phyloP scores from a whole-genome alignment of 331 rosid genomes.

The Pyrus hybrid region DNA sequence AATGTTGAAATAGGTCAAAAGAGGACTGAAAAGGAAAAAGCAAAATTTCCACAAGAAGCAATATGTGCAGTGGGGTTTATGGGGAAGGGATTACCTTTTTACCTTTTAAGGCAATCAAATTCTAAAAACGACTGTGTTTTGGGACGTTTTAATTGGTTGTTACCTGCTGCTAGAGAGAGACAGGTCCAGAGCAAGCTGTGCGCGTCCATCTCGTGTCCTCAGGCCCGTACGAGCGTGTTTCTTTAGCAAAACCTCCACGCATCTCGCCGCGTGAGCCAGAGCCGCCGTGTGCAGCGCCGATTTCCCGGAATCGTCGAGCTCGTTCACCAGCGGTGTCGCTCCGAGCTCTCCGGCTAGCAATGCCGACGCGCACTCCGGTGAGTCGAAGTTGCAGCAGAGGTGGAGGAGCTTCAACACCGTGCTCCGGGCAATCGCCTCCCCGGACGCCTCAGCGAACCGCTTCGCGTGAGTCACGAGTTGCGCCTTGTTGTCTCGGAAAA shows the following conservation, averaged over 20 bases:
- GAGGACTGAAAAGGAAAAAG: slow-evolving; percentile 3
- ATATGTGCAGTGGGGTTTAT: neutral
- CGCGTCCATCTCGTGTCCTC: slow-evolving; percentile 24
- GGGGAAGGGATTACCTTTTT: slow-evolving; percentile 13
- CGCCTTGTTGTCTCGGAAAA: slow-evolving; percentile 13
- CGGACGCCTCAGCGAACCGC: neutral
- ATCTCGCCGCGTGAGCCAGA: slow-evolving; percentile 23
- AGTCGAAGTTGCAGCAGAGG: slow-evolving; percentile 34
- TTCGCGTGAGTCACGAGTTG: slow-evolving; percentile 12
- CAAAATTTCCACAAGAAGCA: slow-evolving; percentile 1
- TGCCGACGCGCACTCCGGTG: slow-evolving; percentile 26
- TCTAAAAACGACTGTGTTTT: slow-evolving; percentile 18
- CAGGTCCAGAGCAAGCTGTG: slow-evolving; percentile 32
- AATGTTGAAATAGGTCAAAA: neutral
- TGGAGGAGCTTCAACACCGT: slow-evolving; percentile 24
- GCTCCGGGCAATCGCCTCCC: slow-evolving; percentile 13
- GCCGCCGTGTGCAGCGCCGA: slow-evolving; percentile 37
- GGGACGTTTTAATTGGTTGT: neutral
- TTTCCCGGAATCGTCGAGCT: slow-evolving; percentile 19
- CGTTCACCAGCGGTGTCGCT: slow-evolving; percentile 20
- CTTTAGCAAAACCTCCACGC: slow-evolving; percentile 27
- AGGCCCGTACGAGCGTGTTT: slow-evolving; percentile 36
- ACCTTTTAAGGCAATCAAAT: slow-evolving; percentile 3
- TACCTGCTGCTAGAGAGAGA: slow-evolving; percentile 33
- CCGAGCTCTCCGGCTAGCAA: slow-evolving; percentile 29